phyloP scores from a whole-genome alignment of 2,329 filamentous ascomycete genomes.

The Arthroderma sp. region DNA sequence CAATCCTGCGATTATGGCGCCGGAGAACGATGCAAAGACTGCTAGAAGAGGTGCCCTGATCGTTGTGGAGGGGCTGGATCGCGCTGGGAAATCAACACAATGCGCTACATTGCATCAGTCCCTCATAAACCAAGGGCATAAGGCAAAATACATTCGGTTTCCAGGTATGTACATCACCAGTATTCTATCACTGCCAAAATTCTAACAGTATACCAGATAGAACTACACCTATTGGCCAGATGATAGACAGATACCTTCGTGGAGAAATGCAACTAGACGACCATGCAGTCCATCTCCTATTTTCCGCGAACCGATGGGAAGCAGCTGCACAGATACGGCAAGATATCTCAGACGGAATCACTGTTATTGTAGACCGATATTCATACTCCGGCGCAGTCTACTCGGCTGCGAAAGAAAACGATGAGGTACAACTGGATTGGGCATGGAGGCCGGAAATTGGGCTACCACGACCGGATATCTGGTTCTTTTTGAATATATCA shows the following conservation, averaged over 20 bases:
- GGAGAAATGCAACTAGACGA: constrained; percentile 64
- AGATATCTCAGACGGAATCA: constrained; percentile 53
- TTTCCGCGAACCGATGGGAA: constrained; percentile 88
- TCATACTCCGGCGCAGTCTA: constrained; percentile 93
- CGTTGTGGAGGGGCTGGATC: constrained; percentile 77
- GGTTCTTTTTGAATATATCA: constrained; percentile 74
- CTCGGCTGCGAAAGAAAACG: constrained; percentile 72
- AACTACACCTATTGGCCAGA: constrained; percentile 68
- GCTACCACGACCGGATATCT: constrained; percentile 73
- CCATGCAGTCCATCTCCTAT: constrained; percentile 79
- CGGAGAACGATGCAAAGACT: neutral
- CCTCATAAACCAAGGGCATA: constrained; percentile 40
- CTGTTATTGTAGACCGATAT: constrained; percentile 80
- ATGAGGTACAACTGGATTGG: constrained; percentile 60
- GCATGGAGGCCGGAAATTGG: constrained; percentile 74
- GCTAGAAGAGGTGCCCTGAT: constrained; percentile 52
- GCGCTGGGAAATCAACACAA: constrained; percentile 87
- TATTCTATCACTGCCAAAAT: neutral
- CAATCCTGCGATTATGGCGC: neutral
- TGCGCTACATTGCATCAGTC: constrained; percentile 53
- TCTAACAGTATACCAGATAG: constrained; percentile 47
- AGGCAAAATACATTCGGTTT: constrained; percentile 51
- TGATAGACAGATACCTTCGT: constrained; percentile 75
- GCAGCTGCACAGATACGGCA: constrained; percentile 32
- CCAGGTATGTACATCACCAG: constrained; percentile 40